Percentiles rank a stretch among this genome's conserved stretches.
Evolutionary conservation across 2,329 filamentous ascomycete genomes (phyloP).

Genomic region (Biscogniauxia mediterranea): DNA sequence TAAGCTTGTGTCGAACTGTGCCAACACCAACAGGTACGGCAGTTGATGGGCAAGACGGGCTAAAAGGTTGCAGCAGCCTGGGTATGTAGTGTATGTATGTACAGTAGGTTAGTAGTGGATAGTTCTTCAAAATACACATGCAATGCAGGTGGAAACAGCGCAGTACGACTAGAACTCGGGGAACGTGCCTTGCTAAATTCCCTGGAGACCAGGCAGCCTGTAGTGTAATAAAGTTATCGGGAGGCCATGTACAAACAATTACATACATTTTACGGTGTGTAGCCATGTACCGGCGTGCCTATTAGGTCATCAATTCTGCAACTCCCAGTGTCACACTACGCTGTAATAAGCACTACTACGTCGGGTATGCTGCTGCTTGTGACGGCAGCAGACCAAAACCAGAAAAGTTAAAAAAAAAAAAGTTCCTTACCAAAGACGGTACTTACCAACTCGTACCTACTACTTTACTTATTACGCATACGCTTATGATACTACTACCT

Average conservation of each 20-base stretch:
- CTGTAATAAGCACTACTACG: background rate
- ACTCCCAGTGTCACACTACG: background rate
- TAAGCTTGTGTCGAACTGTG: background rate
- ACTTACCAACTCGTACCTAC: too few species aligned
- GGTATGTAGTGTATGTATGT: too few species aligned
- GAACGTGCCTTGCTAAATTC: background rate
- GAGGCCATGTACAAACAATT: background rate
- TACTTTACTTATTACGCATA: background rate
- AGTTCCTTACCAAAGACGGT: background rate
- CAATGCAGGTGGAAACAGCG: too few species aligned
- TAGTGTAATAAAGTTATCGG: background rate
- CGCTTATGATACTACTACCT: too few species aligned
- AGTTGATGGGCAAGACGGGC: too few species aligned
- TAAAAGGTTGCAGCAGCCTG: too few species aligned
- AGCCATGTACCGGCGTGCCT: background rate
- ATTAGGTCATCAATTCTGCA: background rate
- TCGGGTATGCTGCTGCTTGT: background rate
- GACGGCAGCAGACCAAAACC: background rate
- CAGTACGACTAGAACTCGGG: background rate
- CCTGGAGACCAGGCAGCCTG: background rate
- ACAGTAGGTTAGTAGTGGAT: too few species aligned
- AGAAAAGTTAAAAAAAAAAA: background rate
- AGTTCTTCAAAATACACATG: too few species aligned
- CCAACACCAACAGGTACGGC: too few species aligned
- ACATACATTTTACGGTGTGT: background rate